A percentile compares a stretch with the other conserved stretches of the same genome.
These are phyloP conservation scores for Achaetomium macrosporum DNA, from an alignment of 2,329 filamentous ascomycete species.

Conservation along the genomic window DNA sequence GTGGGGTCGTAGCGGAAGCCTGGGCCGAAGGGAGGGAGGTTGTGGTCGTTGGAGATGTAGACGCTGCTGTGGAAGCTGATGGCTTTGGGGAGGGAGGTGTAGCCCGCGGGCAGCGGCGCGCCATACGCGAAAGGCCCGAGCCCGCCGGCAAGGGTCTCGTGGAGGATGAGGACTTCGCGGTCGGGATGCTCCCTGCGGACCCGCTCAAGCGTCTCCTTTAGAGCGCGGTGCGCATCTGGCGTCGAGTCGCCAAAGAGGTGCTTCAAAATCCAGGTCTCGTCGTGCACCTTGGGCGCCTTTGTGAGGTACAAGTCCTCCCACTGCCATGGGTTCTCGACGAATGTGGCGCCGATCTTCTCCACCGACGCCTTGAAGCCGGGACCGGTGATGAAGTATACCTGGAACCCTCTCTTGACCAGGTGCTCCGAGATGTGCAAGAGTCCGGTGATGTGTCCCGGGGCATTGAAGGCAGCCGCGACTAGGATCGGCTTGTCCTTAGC, in stretches of 20 bases:
- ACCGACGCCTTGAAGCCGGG: slow-evolving; percentile 32
- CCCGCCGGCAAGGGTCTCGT: slow-evolving; percentile 36
- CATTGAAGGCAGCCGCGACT: slow-evolving; percentile 26
- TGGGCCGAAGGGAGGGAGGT: slow-evolving; percentile 35
- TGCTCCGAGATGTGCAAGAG: slow-evolving; percentile 32
- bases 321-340: slow-evolving; percentile 23
- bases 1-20: slow-evolving; percentile 27
- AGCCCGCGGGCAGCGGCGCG: slow-evolving; percentile 35
- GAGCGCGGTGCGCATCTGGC: slow-evolving; percentile 17
- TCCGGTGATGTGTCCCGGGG: slow-evolving; percentile 30
- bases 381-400: slow-evolving; percentile 38
- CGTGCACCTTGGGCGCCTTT: slow-evolving; percentile 11
- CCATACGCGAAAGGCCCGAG: slow-evolving; percentile 34
- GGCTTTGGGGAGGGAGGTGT: slow-evolving; percentile 29
- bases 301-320: neutral
- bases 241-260: slow-evolving; percentile 32
- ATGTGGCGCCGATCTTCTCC: slow-evolving; percentile 34
- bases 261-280: slow-evolving; percentile 29
- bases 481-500: slow-evolving; percentile 26
- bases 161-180: slow-evolving; percentile 38
- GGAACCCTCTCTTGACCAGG: slow-evolving; percentile 36
- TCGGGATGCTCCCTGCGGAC: slow-evolving; percentile 29
- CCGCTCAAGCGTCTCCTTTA: slow-evolving; percentile 28
- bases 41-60: slow-evolving; percentile 33
- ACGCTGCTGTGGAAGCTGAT: slow-evolving; percentile 37